A percentile compares a stretch with the other conserved stretches of the same genome.
These are phyloP conservation scores for Gaeumannomyces tritici DNA, from an alignment of 2,329 filamentous ascomycete genomes.

Conservation along the genomic window DNA sequence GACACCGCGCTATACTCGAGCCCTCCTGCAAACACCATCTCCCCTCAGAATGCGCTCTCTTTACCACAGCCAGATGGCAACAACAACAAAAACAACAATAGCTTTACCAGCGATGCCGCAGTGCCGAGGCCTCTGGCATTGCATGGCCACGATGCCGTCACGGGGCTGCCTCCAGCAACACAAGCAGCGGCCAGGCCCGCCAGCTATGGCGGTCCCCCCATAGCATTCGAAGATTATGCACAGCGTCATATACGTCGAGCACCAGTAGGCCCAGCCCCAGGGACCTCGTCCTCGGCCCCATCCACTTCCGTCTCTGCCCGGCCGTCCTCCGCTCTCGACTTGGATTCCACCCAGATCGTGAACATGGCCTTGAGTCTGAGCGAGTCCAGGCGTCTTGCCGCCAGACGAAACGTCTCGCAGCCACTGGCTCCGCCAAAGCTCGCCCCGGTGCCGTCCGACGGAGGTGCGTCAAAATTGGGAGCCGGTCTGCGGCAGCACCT, in stretches of 20 bases:
- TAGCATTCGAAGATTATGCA: not conserved
- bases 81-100: not conserved
- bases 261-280: not conserved
- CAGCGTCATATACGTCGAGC: not conserved
- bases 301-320: not conserved
- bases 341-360: slow-evolving; percentile 82
- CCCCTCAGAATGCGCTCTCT: not conserved
- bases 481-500: slow-evolving; percentile 48
- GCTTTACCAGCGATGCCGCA: not conserved
- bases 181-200: not conserved
- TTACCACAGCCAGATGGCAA: not conserved
- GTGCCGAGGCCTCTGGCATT: not conserved
- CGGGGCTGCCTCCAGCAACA: too few relatives aligned
- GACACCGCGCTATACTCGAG: not conserved
- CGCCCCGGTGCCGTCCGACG: slow-evolving; percentile 39
- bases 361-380: slow-evolving; percentile 85
- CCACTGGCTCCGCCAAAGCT: slow-evolving; percentile 37
- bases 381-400: slow-evolving; percentile 63
- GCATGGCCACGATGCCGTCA: not conserved
- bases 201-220: not conserved
- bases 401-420: slow-evolving; percentile 44
- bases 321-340: slow-evolving; percentile 35
- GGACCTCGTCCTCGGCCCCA: not conserved
- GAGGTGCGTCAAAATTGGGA: slow-evolving; percentile 35
- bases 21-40: not conserved